phyloP scores from a whole-genome alignment of 2,329 filamentous ascomycete species.

The Trichoderma pleuroti region DNA sequence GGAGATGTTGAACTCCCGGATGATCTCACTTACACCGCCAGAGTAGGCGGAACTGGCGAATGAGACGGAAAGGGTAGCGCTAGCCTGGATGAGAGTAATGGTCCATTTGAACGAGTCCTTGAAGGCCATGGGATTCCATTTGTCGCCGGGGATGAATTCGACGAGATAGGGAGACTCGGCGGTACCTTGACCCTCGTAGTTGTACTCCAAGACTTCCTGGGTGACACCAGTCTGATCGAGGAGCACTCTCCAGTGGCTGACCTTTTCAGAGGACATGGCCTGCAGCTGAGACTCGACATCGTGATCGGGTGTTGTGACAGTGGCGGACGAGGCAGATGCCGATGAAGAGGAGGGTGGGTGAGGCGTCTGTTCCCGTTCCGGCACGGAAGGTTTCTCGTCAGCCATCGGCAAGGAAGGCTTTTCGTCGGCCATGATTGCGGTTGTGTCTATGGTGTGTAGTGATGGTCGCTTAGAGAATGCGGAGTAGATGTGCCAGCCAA shows the following conservation, averaged over 20 bases:
- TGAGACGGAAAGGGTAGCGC: constrained; percentile 65
- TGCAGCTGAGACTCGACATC: constrained; percentile 43
- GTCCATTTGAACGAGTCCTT: constrained; percentile 58
- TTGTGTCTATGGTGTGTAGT: neutral
- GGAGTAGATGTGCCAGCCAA: neutral
- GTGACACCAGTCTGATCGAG: constrained; percentile 57
- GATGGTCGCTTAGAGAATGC: neutral
- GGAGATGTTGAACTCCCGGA: constrained; percentile 50
- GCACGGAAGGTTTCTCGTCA: neutral
- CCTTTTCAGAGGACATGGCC: constrained; percentile 25
- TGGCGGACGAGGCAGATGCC: constrained; percentile 25
- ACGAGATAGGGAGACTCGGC: constrained; percentile 64
- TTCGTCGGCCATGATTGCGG: constrained; percentile 11
- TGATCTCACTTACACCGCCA: constrained; percentile 53
- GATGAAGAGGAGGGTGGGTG: constrained; percentile 18
- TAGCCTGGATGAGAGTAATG: constrained; percentile 59
- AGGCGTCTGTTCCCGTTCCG: neutral
- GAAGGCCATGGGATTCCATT: constrained; percentile 63
- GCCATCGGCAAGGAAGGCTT: constrained; percentile 12
- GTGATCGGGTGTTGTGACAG: constrained; percentile 32
- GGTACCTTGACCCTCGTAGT: constrained; percentile 61
- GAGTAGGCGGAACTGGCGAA: constrained; percentile 68
- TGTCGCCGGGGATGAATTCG: constrained; percentile 63
- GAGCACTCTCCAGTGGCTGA: constrained; percentile 51
- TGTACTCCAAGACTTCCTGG: constrained; percentile 51